Evolutionary conservation across 2,329 filamentous ascomycete genomes (phyloP).

Genomic region (Pseudopithomyces maydicus): DNA sequence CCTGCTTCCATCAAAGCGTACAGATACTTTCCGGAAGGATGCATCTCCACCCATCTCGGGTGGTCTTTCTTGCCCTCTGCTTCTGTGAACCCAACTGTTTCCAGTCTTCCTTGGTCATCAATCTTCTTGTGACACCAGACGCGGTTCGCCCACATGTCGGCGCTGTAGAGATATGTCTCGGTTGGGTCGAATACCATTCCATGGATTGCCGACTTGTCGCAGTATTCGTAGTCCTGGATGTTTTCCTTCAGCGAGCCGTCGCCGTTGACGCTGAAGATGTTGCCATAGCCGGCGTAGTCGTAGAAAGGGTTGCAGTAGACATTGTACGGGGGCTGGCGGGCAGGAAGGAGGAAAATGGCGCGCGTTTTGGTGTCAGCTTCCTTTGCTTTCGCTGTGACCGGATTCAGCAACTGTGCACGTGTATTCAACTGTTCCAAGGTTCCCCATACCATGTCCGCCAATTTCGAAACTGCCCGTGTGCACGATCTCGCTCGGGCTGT

Average conservation of each 20-base stretch:
- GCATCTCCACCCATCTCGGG: conserved; percentile 86
- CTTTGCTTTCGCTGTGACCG: conserved; percentile 65
- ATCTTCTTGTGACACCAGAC: conserved; percentile 84
- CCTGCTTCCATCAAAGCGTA: conserved; percentile 91
- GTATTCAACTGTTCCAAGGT: neutral
- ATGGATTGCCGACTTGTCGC: conserved; percentile 73
- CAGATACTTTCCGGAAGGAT: conserved; percentile 76
- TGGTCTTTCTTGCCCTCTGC: conserved; percentile 76
- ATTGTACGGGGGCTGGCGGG: conserved; percentile 75
- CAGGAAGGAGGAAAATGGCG: conserved; percentile 86
- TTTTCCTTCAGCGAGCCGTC: conserved; percentile 65
- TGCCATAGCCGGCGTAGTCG: conserved; percentile 79
- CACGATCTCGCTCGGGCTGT: conserved; percentile 74
- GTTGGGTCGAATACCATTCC: conserved; percentile 80
- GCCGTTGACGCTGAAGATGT: conserved; percentile 69
- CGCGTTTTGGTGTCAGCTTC: conserved; percentile 77
- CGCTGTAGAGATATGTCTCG: conserved; percentile 78
- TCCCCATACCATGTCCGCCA: conserved; percentile 71
- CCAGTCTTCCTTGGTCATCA: conserved; percentile 62
- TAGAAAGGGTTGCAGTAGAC: conserved; percentile 94
- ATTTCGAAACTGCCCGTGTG: conserved; percentile 76
- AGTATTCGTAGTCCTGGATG: conserved; percentile 75
- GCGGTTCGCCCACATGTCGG: conserved; percentile 77
- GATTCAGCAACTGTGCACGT: conserved; percentile 3
- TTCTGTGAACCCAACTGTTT: conserved; percentile 73